Percentiles rank a stretch among this genome's conserved stretches.
phyloP scores from a whole-genome alignment of 2,329 filamentous ascomycete genomes.

The Hypomyces perniciosus region DNA sequence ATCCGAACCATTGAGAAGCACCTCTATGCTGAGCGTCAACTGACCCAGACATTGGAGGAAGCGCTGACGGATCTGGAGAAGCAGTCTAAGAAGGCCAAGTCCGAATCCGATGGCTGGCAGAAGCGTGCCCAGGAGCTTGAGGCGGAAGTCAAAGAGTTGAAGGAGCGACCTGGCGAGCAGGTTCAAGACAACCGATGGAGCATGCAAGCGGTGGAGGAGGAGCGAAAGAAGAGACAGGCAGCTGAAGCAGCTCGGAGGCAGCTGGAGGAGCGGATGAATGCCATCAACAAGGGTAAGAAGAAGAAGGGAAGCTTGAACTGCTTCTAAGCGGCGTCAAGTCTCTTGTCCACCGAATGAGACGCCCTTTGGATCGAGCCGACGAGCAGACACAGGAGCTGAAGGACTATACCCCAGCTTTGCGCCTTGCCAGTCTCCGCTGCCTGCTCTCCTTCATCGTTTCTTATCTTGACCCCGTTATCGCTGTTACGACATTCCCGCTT shows the following conservation, averaged over 20 bases:
- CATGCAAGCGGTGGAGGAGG: slow-evolving; percentile 90
- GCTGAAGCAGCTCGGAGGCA: slow-evolving; percentile 85
- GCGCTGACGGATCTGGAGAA: slow-evolving; percentile 89
- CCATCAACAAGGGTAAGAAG: slow-evolving; percentile 82
- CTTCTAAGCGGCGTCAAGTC: slow-evolving; percentile 59
- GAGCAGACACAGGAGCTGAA: slow-evolving; percentile 2
- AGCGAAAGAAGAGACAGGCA: slow-evolving; percentile 84
- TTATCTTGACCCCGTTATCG: not conserved
- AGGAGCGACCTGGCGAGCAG: slow-evolving; percentile 43
- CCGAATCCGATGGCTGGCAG: slow-evolving; percentile 84
- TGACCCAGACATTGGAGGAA: slow-evolving; percentile 91
- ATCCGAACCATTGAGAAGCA: slow-evolving; percentile 97
- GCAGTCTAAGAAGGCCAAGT: slow-evolving; percentile 85
- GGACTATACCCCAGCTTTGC: slow-evolving; percentile 13
- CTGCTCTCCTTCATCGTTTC: not conserved
- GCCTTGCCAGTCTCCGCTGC: slow-evolving; percentile 7
- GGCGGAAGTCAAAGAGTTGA: slow-evolving; percentile 60
- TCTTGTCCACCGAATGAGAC: not conserved
- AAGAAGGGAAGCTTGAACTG: slow-evolving; percentile 96
- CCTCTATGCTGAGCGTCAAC: slow-evolving; percentile 88
- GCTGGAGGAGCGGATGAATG: slow-evolving; percentile 91
- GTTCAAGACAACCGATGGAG: slow-evolving; percentile 56
- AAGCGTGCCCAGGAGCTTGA: slow-evolving; percentile 77
- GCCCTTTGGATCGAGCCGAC: not conserved
- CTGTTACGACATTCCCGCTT: not conserved